These are phyloP conservation scores for Aegilops umbellulata DNA, from an alignment of 176 grass and related monocot species.

Conservation along the genomic window DNA sequence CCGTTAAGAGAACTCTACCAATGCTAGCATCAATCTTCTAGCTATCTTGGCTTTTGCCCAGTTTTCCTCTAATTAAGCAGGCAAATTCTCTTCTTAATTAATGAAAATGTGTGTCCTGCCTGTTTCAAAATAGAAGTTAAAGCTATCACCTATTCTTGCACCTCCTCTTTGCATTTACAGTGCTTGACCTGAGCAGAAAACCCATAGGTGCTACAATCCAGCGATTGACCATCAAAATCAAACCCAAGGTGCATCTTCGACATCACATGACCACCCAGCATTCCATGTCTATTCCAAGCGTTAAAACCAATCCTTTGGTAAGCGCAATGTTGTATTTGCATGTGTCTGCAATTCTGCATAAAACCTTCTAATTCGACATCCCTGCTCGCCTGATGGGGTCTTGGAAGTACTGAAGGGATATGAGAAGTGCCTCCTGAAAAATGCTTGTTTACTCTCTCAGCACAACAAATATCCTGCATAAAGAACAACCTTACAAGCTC, in stretches of 20 bases:
- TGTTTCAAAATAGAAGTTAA: neutral
- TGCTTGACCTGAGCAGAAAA: neutral
- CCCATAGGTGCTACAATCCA: neutral
- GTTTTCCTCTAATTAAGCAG: neutral
- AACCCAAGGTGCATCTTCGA: neutral
- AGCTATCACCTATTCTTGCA: neutral
- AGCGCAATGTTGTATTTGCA: neutral
- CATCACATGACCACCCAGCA: neutral
- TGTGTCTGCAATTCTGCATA: neutral
- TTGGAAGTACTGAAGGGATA: slow-evolving; percentile 87
- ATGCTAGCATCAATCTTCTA: neutral
- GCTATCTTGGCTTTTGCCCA: neutral
- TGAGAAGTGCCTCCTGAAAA: slow-evolving; percentile 86
- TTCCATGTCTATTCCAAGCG: neutral
- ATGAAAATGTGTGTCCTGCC: neutral
- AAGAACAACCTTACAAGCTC: slow-evolving; percentile 11
- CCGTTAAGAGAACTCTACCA: neutral
- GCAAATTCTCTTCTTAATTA: neutral
- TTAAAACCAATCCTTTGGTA: neutral
- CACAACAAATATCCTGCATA: slow-evolving; percentile 7
- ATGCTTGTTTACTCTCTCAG: slow-evolving; percentile 23
- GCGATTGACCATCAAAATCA: neutral
- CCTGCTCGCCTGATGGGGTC: slow-evolving; percentile 61
- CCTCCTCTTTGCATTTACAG: neutral
- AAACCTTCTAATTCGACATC: slow-evolving; percentile 11